Evolutionary conservation across 129 eudicot species (phyloP), one percentile per base, ranked within the genome.

Genomic region (Oenanthe sinensis): DNA sequence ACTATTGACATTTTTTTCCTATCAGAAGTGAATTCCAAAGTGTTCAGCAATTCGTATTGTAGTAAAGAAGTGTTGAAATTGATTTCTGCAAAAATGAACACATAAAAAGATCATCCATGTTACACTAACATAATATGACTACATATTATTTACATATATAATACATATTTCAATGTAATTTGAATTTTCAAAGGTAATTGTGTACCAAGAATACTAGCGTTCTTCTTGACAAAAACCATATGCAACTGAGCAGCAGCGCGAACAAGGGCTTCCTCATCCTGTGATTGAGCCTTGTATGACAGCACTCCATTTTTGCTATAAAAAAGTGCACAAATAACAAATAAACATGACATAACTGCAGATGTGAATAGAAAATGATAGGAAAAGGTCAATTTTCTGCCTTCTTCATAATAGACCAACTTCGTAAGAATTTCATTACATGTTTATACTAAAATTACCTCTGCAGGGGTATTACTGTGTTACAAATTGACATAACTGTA

Each of bases 191-290:
- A 58, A 54, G 9, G 67, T 65, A 14, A 65, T 12, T 65, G 42
- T 65, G 71, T 90, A 95, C 98, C 98, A 69, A 91, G 88, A 73
- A 88, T 79, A 84, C 84, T 92, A 44, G 91, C 86, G 82, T 44
- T 90, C 81, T 89, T 95, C 77, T 82, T 86, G 68, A 88, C 79
- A 78, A 87, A 92, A 83, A 83, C 85, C 97, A 95, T 92, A 85
- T 92, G 85, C 90, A 95, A 81, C 28, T 84, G 79, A 82, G 99
- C 92, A 87, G 99, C 99, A 79, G 96, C 99, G 80, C 88, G 94
- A 79, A 95, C 99, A 74, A 95, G 90, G 83, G 97, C 99, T 89
- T 95, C 99, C 83, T 95, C 97, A 84, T 95, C 99, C 89, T 95
- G 99, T 45, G 99, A 95, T 79, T 91, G 99, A 16, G 99, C 96